phyloP scores from a whole-genome alignment of 768 basidiomycete genomes.

The Scleroderma citrinum region DNA sequence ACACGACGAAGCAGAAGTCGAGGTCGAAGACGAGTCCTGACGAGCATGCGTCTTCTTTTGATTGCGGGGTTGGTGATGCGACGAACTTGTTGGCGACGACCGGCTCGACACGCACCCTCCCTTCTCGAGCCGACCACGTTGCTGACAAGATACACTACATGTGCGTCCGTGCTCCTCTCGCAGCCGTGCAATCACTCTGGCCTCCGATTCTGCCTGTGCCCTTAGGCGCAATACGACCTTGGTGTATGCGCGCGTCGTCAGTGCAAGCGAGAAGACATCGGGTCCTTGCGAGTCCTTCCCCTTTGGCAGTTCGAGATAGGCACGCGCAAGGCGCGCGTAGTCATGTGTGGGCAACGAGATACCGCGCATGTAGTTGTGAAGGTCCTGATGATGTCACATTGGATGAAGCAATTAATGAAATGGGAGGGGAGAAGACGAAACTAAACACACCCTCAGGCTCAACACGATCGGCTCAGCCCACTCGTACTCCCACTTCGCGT shows the following conservation, averaged over 20 bases:
- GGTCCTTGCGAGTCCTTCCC: constrained; percentile 29
- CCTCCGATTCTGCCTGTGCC: constrained; percentile 67
- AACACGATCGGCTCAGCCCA: constrained; percentile 58
- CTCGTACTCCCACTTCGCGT: constrained; percentile 52
- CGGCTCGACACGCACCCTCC: constrained; percentile 43
- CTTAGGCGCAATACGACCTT: constrained; percentile 75
- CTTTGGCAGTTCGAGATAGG: constrained; percentile 50
- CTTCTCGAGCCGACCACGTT: constrained; percentile 6
- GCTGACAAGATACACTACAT: constrained; percentile 23
- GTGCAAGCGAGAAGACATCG: constrained; percentile 46
- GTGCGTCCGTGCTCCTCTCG: constrained; percentile 5
- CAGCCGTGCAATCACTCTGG: constrained; percentile 16
- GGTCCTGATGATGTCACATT: constrained; percentile 50
- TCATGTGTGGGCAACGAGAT: constrained; percentile 72
- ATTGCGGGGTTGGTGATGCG: constrained; percentile 28
- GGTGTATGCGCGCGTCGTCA: constrained; percentile 69
- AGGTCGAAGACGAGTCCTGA: constrained; percentile 14
- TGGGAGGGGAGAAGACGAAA: background rate
- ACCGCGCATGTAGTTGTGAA: constrained; percentile 74
- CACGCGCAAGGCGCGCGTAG: constrained; percentile 54
- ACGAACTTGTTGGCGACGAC: constrained; percentile 51
- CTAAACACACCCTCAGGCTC: constrained; percentile 49
- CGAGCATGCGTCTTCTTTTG: constrained; percentile 22
- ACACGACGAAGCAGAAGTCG: background rate
- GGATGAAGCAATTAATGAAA: constrained; percentile 10